phyloP scores from a whole-genome alignment of 202 grass and related monocot species.

The Setaria viridis region DNA sequence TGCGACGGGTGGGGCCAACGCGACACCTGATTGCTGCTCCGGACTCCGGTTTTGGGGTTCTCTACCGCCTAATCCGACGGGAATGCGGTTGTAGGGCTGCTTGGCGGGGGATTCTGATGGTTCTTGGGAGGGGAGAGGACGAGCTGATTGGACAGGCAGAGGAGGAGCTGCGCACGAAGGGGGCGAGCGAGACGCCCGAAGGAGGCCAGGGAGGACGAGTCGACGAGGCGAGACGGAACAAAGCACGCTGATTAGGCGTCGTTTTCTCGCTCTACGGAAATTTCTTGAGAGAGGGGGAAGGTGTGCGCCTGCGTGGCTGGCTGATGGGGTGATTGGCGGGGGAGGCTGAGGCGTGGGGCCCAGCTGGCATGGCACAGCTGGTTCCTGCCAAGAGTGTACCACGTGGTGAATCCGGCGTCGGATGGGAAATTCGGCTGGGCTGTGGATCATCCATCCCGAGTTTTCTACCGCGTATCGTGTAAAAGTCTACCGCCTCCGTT shows the following conservation, averaged over 20 bases:
- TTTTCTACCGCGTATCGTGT: too few species aligned
- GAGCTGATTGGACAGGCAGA: slow-evolving; percentile 37
- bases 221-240: not conserved
- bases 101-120: slow-evolving; percentile 24
- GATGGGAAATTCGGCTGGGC: not conserved
- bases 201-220: slow-evolving; percentile 33
- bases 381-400: not conserved
- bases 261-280: slow-evolving; percentile 10
- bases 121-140: not conserved
- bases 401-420: not conserved
- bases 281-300: not conserved
- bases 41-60: not conserved
- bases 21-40: not conserved
- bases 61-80: not conserved
- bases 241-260: slow-evolving; percentile 40
- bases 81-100: slow-evolving; percentile 25
- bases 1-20: not conserved
- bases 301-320: not conserved
- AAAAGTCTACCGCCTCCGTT: too few species aligned
- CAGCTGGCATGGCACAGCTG: not conserved
- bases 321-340: not conserved
- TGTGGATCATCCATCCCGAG: too few species aligned
- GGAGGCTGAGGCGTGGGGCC: not conserved
- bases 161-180: not conserved
- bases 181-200: not conserved